phyloP scores from a whole-genome alignment of 2,329 filamentous ascomycete genomes.

The Canariomyces notabilis region DNA sequence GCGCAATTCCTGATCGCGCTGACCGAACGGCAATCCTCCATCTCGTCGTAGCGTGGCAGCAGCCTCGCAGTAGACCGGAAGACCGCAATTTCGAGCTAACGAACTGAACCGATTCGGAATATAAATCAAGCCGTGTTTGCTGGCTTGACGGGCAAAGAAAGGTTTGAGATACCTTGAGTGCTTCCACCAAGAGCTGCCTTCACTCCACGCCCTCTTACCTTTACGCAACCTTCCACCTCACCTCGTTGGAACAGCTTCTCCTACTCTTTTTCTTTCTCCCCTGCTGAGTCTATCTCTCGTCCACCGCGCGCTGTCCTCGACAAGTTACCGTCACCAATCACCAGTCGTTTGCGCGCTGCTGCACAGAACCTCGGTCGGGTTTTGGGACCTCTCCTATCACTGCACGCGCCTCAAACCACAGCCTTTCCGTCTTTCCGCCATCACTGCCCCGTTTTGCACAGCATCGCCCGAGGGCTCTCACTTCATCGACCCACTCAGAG shows the following conservation, averaged over 20 bases:
- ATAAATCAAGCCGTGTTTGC: constrained; percentile 16
- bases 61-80: neutral
- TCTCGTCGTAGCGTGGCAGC: constrained; percentile 1
- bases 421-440: constrained; percentile 9
- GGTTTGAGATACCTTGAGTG: constrained; percentile 26
- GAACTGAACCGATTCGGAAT: too few relatives aligned
- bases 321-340: constrained; percentile 11
- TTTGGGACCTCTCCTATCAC: constrained; percentile 16
- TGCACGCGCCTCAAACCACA: constrained; percentile 16
- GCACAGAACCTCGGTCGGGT: constrained; percentile 18
- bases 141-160: constrained; percentile 25
- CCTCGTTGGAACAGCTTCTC: constrained; percentile 12
- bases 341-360: constrained; percentile 12
- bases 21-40: neutral
- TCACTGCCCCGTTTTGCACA: constrained; percentile 13
- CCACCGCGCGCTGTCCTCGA: constrained; percentile 10
- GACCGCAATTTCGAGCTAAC: too few relatives aligned
- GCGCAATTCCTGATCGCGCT: neutral
- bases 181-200: constrained; percentile 19
- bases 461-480: constrained; percentile 14
- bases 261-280: constrained; percentile 5
- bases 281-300: constrained; percentile 7
- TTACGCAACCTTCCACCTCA: constrained; percentile 2
- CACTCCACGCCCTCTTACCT: constrained; percentile 14
- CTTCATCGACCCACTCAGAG: constrained; percentile 20